Conservation (phyloP, 495 filamentous ascomycete genomes). For the Penicillium ucsense region DNA sequence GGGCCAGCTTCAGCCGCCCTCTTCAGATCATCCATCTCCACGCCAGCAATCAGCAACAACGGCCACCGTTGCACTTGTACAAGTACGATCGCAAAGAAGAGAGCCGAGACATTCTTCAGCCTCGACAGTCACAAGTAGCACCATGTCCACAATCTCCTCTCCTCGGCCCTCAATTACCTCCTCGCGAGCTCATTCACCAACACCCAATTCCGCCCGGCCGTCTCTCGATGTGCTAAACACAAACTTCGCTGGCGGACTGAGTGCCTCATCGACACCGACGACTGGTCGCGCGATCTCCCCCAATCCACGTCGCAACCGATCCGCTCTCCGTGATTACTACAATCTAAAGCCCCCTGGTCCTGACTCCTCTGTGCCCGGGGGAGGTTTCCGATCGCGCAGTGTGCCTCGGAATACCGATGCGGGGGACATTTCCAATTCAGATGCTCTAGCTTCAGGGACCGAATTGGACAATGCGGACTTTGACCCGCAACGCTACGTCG, state of each 20-base stretch:
- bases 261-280: slow-evolving; percentile 39
- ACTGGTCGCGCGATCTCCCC: slow-evolving; percentile 40
- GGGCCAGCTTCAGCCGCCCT: slow-evolving; percentile 4
- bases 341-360: slow-evolving; percentile 56
- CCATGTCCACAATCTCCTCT: slow-evolving; percentile 72
- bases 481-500: slow-evolving; percentile 34
- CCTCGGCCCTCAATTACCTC: slow-evolving; percentile 62
- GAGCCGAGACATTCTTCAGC: no score
- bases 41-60: neutral
- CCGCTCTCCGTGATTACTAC: slow-evolving; percentile 91
- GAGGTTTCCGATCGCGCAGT: slow-evolving; percentile 23
- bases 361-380: slow-evolving; percentile 8
- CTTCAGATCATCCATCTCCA: slow-evolving; percentile 1
- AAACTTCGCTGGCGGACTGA: slow-evolving; percentile 36
- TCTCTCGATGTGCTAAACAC: slow-evolving; percentile 55
- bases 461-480: slow-evolving; percentile 42
- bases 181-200: slow-evolving; percentile 48
- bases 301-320: slow-evolving; percentile 54
- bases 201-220: slow-evolving; percentile 59
- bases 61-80: no score
- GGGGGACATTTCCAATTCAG: slow-evolving; percentile 23
- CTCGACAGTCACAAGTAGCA: slow-evolving; percentile 2
- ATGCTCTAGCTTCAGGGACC: slow-evolving; percentile 24
- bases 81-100: no score
- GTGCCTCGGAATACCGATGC: slow-evolving; percentile 34